A percentile compares a stretch with the other conserved stretches of the same genome.
phyloP scores from a whole-genome alignment of 805 yeast species.

The Zygoascus biomembranicola region DNA sequence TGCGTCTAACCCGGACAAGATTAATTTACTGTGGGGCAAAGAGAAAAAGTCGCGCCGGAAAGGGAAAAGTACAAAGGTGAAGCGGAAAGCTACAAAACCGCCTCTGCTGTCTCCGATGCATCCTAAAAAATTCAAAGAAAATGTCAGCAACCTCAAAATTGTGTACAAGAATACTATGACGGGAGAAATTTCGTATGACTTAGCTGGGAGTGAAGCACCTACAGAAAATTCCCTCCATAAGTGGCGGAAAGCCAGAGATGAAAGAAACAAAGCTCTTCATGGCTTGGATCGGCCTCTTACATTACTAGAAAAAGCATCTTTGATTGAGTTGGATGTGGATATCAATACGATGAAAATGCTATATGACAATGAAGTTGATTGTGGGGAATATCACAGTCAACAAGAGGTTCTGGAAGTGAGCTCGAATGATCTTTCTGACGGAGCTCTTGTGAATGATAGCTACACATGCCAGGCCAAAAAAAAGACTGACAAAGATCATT shows the following conservation, averaged over 20 bases:
- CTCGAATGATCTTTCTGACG: background rate
- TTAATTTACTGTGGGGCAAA: background rate
- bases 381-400: background rate
- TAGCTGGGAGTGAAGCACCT: background rate
- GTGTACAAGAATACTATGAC: background rate
- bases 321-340: background rate
- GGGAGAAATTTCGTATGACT: background rate
- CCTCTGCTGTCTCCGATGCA: background rate
- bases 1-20: background rate
- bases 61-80: background rate
- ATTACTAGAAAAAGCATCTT: background rate
- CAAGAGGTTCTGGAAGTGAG: background rate
- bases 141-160: background rate
- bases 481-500: background rate
- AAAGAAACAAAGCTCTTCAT: background rate
- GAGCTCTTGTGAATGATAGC: background rate
- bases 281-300: background rate
- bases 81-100: background rate
- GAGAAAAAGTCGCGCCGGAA: background rate
- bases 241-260: background rate
- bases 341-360: background rate
- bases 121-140: background rate
- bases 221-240: background rate
- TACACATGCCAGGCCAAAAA: background rate
- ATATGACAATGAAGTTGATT: background rate